A percentile compares a stretch with the other conserved stretches of the same genome.
Conservation (phyloP, 2,329 filamentous ascomycete genomes). For the Pestalotiopsis sp. region DNA sequence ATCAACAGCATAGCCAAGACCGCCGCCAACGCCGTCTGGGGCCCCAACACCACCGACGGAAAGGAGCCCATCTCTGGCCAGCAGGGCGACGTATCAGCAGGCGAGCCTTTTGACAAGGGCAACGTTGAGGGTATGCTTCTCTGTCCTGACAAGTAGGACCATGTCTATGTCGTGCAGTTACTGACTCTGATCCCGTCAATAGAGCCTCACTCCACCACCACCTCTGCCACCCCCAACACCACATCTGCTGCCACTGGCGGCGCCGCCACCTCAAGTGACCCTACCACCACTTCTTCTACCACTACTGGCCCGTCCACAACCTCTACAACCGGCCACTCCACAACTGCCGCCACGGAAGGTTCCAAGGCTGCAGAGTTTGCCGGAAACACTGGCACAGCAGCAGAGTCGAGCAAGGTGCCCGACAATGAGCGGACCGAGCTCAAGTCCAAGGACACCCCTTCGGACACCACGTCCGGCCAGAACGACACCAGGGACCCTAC, state of each 20-base stretch:
- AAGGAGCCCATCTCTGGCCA: constrained; percentile 74
- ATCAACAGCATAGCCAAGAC: constrained; percentile 58
- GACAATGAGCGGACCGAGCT: constrained; percentile 30
- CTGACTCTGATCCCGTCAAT: neutral
- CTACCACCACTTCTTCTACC: constrained; percentile 6
- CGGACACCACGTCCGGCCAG: constrained; percentile 34
- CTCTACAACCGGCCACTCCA: constrained; percentile 2
- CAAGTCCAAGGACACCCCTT: constrained; percentile 24
- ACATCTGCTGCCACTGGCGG: neutral
- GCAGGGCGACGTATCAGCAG: constrained; percentile 65
- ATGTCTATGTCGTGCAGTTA: neutral
- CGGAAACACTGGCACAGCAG: constrained; percentile 28
- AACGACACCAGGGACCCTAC: constrained; percentile 43
- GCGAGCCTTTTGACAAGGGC: constrained; percentile 78
- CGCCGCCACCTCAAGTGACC: neutral
- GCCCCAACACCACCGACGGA: constrained; percentile 40
- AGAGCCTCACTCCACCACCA: neutral
- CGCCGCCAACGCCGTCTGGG: constrained; percentile 53
- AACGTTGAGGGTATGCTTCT: constrained; percentile 50
- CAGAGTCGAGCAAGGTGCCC: constrained; percentile 24
- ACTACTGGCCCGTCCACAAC: neutral
- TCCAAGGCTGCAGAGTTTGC: constrained; percentile 21
- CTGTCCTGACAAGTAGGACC: constrained; percentile 13
- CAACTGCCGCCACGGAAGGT: constrained; percentile 15
- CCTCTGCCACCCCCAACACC: constrained; percentile 11